A percentile compares a stretch with the other conserved stretches of the same genome.
Evolutionary conservation across 2,329 filamentous ascomycete genomes (phyloP).

Genomic region (Fusarium begoniae): DNA sequence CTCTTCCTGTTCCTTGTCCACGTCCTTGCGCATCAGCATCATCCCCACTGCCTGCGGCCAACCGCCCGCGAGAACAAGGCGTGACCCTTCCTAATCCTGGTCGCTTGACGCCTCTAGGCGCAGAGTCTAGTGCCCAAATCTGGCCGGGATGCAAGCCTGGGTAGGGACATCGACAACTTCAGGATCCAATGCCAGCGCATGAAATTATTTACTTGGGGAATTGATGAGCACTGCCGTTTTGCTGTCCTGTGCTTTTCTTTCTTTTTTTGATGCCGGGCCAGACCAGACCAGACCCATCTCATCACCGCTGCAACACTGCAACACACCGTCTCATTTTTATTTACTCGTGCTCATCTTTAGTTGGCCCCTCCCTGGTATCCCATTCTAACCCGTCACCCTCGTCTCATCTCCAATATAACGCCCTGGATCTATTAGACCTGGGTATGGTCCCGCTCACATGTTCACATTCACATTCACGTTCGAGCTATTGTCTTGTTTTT

Average conservation of each 20-base stretch:
- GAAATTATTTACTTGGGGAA: slow-evolving; percentile 21
- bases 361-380: slow-evolving; percentile 19
- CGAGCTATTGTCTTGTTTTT: slow-evolving; percentile 2
- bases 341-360: slow-evolving; percentile 22
- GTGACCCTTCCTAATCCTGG: slow-evolving; percentile 25
- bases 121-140: slow-evolving; percentile 3
- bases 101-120: slow-evolving; percentile 10
- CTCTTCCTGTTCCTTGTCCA: slow-evolving; percentile 15
- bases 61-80: slow-evolving; percentile 32
- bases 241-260: slow-evolving; percentile 33
- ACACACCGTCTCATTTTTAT: slow-evolving; percentile 37
- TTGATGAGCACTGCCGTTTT: slow-evolving; percentile 31
- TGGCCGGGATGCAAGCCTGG: neutral
- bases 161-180: neutral
- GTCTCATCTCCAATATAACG: slow-evolving; percentile 22
- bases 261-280: slow-evolving; percentile 1
- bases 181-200: slow-evolving; percentile 38
- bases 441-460: slow-evolving; percentile 22
- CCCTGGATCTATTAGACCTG: slow-evolving; percentile 13
- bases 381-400: slow-evolving; percentile 1
- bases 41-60: slow-evolving; percentile 31
- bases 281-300: slow-evolving; percentile 7
- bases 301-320: slow-evolving; percentile 36
- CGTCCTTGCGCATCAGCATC: slow-evolving; percentile 13
- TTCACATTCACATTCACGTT: neutral